Evolutionary conservation across 192 early-diverging fungal species (phyloP).

Genomic region (Rhizophlyctis rosea): DNA sequence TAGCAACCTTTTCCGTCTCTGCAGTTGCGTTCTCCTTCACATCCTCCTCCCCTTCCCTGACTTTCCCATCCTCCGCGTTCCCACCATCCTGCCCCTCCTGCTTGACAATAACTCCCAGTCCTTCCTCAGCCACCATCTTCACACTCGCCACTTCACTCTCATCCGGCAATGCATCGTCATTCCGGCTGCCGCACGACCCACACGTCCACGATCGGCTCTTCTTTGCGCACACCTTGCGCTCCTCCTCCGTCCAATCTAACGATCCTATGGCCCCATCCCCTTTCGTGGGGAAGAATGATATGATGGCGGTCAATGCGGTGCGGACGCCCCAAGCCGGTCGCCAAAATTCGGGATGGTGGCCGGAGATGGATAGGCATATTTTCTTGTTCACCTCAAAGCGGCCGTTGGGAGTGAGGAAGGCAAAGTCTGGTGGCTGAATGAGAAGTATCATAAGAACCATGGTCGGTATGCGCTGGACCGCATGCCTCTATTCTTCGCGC

Average conservation of each 20-base stretch:
- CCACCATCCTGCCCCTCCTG: too few species aligned
- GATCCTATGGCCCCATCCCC: constrained; percentile 80
- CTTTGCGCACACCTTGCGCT: constrained; percentile 59
- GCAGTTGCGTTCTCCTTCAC: too few species aligned
- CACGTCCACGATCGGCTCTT: constrained; percentile 52
- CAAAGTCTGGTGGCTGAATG: constrained; percentile 45
- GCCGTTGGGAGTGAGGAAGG: constrained; percentile 56
- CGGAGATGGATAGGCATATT: constrained; percentile 91
- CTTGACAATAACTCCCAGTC: too few species aligned
- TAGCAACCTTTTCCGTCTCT: too few species aligned
- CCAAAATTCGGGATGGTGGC: constrained; percentile 94
- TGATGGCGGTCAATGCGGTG: constrained; percentile 81
- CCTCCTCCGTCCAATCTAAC: constrained; percentile 65
- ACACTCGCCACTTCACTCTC: constrained; percentile 30
- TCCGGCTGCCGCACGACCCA: constrained; percentile 22
- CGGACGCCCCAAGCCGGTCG: constrained; percentile 96
- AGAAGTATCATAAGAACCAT: too few species aligned
- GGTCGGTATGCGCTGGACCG: too few species aligned
- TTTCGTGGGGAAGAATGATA: constrained; percentile 87
- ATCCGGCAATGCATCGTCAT: constrained; percentile 29
- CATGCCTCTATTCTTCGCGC: too few species aligned
- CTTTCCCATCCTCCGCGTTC: too few species aligned
- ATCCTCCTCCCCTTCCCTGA: too few species aligned
- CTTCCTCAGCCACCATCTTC: constrained; percentile 24
- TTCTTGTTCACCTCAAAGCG: constrained; percentile 92